Conservation (phyloP, 1,284 basidiomycete genomes). For the Cerrena zonata region DNA sequence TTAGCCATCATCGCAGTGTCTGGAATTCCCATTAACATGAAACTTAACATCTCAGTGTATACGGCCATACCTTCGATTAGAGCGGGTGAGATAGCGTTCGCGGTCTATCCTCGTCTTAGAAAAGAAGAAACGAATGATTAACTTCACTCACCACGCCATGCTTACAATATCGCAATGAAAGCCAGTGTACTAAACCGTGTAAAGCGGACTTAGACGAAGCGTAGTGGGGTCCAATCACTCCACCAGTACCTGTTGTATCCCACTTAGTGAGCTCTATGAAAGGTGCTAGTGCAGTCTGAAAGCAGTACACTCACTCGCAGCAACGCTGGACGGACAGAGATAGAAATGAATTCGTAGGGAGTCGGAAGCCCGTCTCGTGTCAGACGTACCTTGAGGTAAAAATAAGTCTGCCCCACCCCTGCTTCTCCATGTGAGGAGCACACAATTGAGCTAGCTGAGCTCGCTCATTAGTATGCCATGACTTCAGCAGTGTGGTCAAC, state of each 20-base stretch:
- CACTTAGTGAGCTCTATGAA: not conserved
- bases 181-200: slow-evolving; percentile 51
- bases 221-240: slow-evolving; percentile 52
- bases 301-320: slow-evolving; percentile 23
- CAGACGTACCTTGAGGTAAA: slow-evolving; percentile 43
- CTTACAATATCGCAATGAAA: slow-evolving; percentile 46
- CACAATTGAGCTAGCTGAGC: slow-evolving; percentile 45
- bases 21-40: slow-evolving; percentile 11
- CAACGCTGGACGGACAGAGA: too few species aligned
- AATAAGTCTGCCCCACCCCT: slow-evolving; percentile 45
- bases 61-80: slow-evolving; percentile 36
- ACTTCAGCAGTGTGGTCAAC: slow-evolving; percentile 1
- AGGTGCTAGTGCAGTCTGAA: not conserved
- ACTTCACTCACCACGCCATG: slow-evolving; percentile 41
- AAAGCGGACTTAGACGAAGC: slow-evolving; percentile 52
- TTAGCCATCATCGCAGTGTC: slow-evolving; percentile 46
- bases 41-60: not conserved
- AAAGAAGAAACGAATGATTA: not conserved
- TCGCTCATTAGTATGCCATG: not conserved
- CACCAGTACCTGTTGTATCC: slow-evolving; percentile 33
- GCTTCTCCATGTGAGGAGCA: slow-evolving; percentile 44
- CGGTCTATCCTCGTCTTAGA: slow-evolving; percentile 31
- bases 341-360: slow-evolving; percentile 11
- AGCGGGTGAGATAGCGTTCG: slow-evolving; percentile 49
- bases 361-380: too few species aligned